These are phyloP conservation scores for Bertia moriformis DNA, from an alignment of 2,329 filamentous ascomycete genomes.

Conservation along the genomic window DNA sequence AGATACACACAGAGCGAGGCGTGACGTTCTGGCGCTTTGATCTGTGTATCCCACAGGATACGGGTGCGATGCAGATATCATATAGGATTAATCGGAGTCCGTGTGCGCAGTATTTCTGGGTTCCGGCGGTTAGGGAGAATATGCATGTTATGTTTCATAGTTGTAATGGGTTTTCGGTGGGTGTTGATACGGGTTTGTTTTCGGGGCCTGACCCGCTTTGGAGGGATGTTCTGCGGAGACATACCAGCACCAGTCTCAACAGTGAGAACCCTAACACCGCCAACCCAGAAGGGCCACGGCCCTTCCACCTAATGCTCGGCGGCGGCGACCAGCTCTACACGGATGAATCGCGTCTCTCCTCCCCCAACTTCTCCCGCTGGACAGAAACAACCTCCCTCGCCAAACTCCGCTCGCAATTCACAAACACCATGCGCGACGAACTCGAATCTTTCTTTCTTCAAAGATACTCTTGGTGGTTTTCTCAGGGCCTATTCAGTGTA, in stretches of 20 bases:
- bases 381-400: too few relatives aligned
- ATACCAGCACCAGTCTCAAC: too few relatives aligned
- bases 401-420: constrained; percentile 64
- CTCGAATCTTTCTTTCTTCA: constrained; percentile 79
- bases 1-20: constrained; percentile 74
- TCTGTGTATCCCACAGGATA: constrained; percentile 76
- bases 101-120: constrained; percentile 83
- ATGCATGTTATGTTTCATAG: constrained; percentile 99
- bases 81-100: constrained; percentile 92
- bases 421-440: constrained; percentile 70
- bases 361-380: too few relatives aligned
- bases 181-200: constrained; percentile 63
- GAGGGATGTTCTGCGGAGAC: constrained; percentile 85
- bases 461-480: constrained; percentile 88
- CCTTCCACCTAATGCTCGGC: constrained; percentile 96
- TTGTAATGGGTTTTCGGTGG: constrained; percentile 86
- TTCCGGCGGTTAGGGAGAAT: constrained; percentile 65
- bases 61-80: constrained; percentile 69
- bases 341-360: constrained; percentile 69
- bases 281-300: too few relatives aligned
- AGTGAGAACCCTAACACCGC: too few relatives aligned
- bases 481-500: constrained; percentile 79
- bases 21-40: constrained; percentile 97
- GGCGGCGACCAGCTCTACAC: constrained; percentile 97
- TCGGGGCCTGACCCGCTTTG: constrained; percentile 91